A percentile compares a stretch with the other conserved stretches of the same genome.
phyloP scores from a whole-genome alignment of 345 rosid genomes.

The Hypericum androsaemum region DNA sequence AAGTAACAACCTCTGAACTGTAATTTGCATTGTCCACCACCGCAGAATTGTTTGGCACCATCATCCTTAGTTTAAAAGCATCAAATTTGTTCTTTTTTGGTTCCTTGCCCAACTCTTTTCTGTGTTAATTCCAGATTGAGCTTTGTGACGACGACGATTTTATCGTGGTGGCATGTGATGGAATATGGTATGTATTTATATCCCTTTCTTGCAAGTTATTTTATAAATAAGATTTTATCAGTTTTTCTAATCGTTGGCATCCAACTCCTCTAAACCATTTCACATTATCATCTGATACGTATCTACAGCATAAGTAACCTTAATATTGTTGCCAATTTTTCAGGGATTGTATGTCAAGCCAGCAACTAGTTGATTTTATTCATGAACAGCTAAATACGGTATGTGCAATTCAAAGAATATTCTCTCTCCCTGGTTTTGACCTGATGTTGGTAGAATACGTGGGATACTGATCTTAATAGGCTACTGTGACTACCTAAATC shows the following conservation, averaged over 20 bases:
- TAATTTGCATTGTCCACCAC: no score
- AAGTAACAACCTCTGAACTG: no score
- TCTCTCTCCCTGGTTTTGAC: not conserved
- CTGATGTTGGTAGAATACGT: constrained; percentile 2
- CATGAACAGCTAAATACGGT: constrained; percentile 64
- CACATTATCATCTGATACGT: no score
- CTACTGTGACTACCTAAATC: no score
- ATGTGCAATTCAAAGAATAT: constrained; percentile 13
- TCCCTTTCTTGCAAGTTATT: no score
- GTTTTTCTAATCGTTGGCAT: no score
- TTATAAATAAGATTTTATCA: no score
- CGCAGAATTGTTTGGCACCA: no score
- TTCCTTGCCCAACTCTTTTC: not conserved
- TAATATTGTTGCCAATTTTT: no score
- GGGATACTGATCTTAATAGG: not conserved
- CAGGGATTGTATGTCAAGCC: constrained; percentile 99
- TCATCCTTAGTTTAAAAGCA: not conserved
- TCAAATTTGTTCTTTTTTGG: not conserved
- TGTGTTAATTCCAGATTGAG: constrained; percentile 43
- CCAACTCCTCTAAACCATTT: no score
- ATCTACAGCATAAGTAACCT: no score
- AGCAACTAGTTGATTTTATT: constrained; percentile 82
- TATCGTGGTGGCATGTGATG: constrained; percentile 89
- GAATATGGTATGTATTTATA: constrained; percentile 57
- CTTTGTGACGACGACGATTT: constrained; percentile 95